Evolutionary conservation across 768 basidiomycete species (phyloP).

Genomic region (Cantharellus cinnabarinus): DNA sequence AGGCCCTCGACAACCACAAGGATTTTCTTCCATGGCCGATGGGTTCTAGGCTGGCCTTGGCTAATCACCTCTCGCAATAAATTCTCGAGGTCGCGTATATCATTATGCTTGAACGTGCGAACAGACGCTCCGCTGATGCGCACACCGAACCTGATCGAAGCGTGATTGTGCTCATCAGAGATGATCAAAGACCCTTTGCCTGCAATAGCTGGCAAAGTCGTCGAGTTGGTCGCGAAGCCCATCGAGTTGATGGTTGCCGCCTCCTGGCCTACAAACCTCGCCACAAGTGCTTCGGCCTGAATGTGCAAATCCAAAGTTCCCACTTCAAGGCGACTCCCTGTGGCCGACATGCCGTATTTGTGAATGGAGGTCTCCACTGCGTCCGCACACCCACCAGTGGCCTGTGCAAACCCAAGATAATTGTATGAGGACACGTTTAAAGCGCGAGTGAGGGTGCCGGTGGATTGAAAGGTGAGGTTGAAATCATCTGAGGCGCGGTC

Average conservation of each 20-base stretch:
- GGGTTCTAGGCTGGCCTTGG: constrained; percentile 94
- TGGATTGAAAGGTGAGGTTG: constrained; percentile 55
- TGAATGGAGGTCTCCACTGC: constrained; percentile 70
- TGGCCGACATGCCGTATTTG: constrained; percentile 60
- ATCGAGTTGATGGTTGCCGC: constrained; percentile 80
- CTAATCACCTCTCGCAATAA: constrained; percentile 79
- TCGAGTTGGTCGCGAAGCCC: constrained; percentile 94
- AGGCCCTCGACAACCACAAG: constrained; percentile 84
- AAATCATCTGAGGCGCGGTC: constrained; percentile 72
- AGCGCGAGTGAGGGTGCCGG: constrained; percentile 64
- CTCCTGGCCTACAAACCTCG: constrained; percentile 76
- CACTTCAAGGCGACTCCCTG: constrained; percentile 60
- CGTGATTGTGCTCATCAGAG: constrained; percentile 93
- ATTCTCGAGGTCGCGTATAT: constrained; percentile 64
- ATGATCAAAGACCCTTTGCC: constrained; percentile 84
- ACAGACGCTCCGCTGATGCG: constrained; percentile 76
- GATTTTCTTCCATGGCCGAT: constrained; percentile 99
- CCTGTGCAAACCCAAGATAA: constrained; percentile 95
- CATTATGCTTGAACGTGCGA: constrained; percentile 92
- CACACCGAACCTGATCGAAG: constrained; percentile 84
- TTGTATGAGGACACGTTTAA: constrained; percentile 98
- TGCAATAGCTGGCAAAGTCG: constrained; percentile 78
- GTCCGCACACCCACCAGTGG: constrained; percentile 81
- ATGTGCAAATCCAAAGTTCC: constrained; percentile 75
- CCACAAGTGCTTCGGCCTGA: constrained; percentile 67